Percentiles rank a stretch among this genome's conserved stretches.
Evolutionary conservation across 768 basidiomycete genomes (phyloP).

Genomic region (Rhizopogon vesiculosus): DNA sequence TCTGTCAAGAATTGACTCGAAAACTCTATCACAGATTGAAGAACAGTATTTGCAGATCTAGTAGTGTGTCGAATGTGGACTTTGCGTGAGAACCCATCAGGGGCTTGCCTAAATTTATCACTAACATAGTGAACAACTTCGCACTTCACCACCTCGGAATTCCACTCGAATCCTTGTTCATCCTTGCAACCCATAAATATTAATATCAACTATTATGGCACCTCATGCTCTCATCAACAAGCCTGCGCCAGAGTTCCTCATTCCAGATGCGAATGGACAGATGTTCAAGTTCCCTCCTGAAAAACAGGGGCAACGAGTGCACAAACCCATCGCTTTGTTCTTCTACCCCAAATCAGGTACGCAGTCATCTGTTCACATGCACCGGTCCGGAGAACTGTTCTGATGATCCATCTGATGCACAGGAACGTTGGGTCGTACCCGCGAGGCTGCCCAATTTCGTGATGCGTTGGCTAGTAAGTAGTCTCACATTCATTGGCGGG

Average conservation of each 20-base stretch:
- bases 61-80: background rate
- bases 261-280: conserved; percentile 61
- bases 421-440: conserved; percentile 78
- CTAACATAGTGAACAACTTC: background rate
- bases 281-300: conserved; percentile 58
- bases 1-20: background rate
- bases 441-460: conserved; percentile 77
- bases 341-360: conserved; percentile 74
- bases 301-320: conserved; percentile 29
- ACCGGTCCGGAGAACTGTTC: background rate
- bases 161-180: background rate
- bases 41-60: background rate
- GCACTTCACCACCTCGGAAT: background rate
- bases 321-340: conserved; percentile 63
- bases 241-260: conserved; percentile 59
- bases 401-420: conserved; percentile 2
- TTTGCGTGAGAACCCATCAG: background rate
- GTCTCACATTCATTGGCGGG: background rate
- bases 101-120: conserved; percentile 7
- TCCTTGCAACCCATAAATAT: background rate
- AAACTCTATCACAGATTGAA: conserved; percentile 4
- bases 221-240: conserved; percentile 55
- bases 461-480: conserved; percentile 65
- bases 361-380: conserved; percentile 10
- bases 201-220: conserved; percentile 28